Evolutionary conservation across 768 basidiomycete species (phyloP), one percentile per base, ranked within the genome.

Genomic region (Suillus lakei): DNA sequence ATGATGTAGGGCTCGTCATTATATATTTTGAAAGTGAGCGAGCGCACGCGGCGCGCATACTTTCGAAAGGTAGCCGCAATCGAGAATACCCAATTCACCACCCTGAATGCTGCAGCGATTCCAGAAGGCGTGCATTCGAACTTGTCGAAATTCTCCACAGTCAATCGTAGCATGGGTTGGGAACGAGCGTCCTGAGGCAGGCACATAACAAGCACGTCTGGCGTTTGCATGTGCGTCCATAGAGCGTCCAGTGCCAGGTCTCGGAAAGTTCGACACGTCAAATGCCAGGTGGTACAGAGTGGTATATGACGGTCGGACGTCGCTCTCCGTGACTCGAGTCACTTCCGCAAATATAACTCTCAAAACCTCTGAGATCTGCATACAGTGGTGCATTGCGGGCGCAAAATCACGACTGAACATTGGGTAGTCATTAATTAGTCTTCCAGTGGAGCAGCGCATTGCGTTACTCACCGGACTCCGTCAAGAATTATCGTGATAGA

Each of bases 181-280:
- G 54, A 36, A 55, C 34, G 54, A 55, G 54, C 54, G 13, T 55
- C 54, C n/a, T 55, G 54, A 36, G 54, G 34, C n/a, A 55, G 13
- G 5, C 5, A 51, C 50, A 54, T 32, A 18, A 30, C 18, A 30
- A 54, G 53, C 12, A 36, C 32, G 6, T 55, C 54, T 23, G 54
- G 12, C n/a, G n/a, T 36, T 23, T 23, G 32, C 23, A 36, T 15
- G n/a, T 55, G 55, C 28, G 50, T 36, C 55, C 36, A 56, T 26
- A 26, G 36, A 15, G 23, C 55, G 5, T 26, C 23, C 55, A 56
- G 13, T 9, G 23, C 55, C 15, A 9, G 36, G 7, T 56, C 55
- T 38, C 15, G 34, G 23, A 56, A 38, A 15, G 30, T 30, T 38
- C 55, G 55, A 38, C 55, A 56, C 4, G 23, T 38, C 55, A 56